Evolutionary conservation across 2,329 filamentous ascomycete species (phyloP).

Genomic region (Diplodia sapinea): DNA sequence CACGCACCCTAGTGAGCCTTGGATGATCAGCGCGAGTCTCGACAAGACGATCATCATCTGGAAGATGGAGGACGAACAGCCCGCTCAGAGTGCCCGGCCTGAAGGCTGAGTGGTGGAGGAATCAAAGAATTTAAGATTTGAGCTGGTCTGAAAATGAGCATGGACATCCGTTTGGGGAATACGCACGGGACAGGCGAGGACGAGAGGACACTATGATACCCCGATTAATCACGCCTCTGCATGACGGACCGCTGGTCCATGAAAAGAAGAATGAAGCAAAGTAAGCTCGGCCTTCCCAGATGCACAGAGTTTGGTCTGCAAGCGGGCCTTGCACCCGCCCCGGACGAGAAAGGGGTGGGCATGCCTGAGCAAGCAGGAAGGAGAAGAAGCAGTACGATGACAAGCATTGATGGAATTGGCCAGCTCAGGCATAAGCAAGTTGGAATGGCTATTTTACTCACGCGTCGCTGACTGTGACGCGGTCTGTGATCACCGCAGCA

Average conservation of each 20-base stretch:
- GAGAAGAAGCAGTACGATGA: not conserved
- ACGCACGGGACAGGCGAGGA: not conserved
- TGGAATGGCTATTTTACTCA: not conserved
- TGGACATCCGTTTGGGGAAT: not conserved
- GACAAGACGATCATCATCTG: constrained; percentile 69
- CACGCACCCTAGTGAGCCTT: constrained; percentile 59
- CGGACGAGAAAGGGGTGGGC: not conserved
- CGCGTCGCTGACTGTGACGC: no score
- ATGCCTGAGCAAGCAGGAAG: no score
- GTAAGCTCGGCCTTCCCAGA: not conserved
- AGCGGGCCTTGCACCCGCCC: not conserved
- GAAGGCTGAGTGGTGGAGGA: not conserved
- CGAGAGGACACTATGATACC: not conserved
- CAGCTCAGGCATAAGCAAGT: no score
- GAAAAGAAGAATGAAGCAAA: not conserved
- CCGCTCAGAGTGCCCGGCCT: not conserved
- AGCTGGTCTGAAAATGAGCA: not conserved
- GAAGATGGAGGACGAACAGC: constrained; percentile 51
- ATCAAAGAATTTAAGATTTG: not conserved
- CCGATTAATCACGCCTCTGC: not conserved
- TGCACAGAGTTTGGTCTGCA: not conserved
- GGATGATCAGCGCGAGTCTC: constrained; percentile 67
- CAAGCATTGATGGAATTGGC: not conserved
- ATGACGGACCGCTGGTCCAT: not conserved
- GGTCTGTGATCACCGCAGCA: not conserved